phyloP scores from a whole-genome alignment of 257 asterid species.

The Scutellaria minor region DNA sequence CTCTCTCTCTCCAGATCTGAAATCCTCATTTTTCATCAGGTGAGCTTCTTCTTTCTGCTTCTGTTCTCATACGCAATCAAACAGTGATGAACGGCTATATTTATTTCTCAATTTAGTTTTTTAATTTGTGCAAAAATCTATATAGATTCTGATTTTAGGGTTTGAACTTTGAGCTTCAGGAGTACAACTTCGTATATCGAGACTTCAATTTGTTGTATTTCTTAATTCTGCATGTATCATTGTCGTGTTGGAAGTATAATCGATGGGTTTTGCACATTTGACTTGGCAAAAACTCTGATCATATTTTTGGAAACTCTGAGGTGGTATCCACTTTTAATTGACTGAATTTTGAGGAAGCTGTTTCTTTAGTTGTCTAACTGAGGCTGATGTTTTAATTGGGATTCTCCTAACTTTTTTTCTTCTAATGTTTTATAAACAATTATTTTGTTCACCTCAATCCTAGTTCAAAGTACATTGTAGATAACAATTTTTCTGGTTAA shows the following conservation, averaged over 20 bases:
- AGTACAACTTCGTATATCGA: not conserved
- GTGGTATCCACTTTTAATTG: not conserved
- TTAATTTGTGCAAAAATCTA: constrained; percentile 13
- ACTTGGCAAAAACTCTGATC: constrained; percentile 26
- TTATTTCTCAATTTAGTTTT: not conserved
- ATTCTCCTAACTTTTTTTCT: not conserved
- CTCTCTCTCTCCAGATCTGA: constrained; percentile 42
- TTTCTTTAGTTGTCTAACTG: not conserved
- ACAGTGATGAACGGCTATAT: not conserved
- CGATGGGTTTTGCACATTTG: constrained; percentile 20
- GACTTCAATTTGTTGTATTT: constrained; percentile 18
- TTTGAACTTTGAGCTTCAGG: not conserved
- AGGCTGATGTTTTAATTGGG: not conserved
- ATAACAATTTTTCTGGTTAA: not conserved
- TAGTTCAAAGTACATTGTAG: constrained; percentile 1
- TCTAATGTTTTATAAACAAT: not conserved
- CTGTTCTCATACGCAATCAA: not conserved
- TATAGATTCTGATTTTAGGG: constrained; percentile 38
- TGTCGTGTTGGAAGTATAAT: not conserved
- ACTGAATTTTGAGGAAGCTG: not conserved
- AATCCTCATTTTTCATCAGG: constrained; percentile 39
- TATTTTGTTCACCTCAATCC: constrained; percentile 5
- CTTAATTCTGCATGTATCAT: not conserved
- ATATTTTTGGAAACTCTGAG: constrained; percentile 1
- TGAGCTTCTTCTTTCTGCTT: constrained; percentile 34